Evolutionary conservation across 805 yeast genomes (phyloP), one percentile per base, ranked within the genome.

Genomic region (Kodamaea kakaduensis): DNA sequence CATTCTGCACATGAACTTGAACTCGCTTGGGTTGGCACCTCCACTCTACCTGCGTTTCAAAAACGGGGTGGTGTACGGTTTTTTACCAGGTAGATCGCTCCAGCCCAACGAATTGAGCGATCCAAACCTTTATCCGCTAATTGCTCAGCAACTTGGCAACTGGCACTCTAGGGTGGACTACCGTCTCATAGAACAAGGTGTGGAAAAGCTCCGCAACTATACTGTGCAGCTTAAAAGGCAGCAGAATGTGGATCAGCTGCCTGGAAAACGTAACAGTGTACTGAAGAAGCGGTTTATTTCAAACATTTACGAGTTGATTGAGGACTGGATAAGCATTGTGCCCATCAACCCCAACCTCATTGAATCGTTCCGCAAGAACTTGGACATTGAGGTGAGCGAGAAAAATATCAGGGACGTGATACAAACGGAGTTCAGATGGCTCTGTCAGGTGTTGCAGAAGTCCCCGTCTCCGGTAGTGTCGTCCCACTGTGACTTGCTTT

Each of bases 31-130:
- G 3, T 67, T 83, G 42, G 90, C 90, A 0, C 86, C 93, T 1
- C 69, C 79, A 1, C 69, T 83, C 17, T 75, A 74, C 50, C 81
- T 84, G 3, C 59, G 84, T 34, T 81, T 84, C 47, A 73, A 76
- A 21, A 83, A 83, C 54, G 93, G 93, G 0, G 64, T 83, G 27
- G 73, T 83, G 9, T 83, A 83, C 49, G 88, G 85, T 5, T 83
- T 64, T 48, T 63, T 81, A 7, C 72, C 75, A 1, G 93, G 93
- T 7, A 52, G 80, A 18, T 71, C 89, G 0, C 60, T 81, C 22
- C 63, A 69, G 4, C 73, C 78, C 6, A 58, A 61, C 9, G 85
- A 83, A 46, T 59, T 83, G 38, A 59, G 72, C 19, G 46, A 67
- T 29, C 65, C 65, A 3, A 44, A 50, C 9, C 42, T 82, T 9